A percentile compares a stretch with the other conserved stretches of the same genome.
These are phyloP conservation scores for Sorghum bicolor DNA, from an alignment of 176 grass and related monocot genomes.

Conservation along the genomic window DNA sequence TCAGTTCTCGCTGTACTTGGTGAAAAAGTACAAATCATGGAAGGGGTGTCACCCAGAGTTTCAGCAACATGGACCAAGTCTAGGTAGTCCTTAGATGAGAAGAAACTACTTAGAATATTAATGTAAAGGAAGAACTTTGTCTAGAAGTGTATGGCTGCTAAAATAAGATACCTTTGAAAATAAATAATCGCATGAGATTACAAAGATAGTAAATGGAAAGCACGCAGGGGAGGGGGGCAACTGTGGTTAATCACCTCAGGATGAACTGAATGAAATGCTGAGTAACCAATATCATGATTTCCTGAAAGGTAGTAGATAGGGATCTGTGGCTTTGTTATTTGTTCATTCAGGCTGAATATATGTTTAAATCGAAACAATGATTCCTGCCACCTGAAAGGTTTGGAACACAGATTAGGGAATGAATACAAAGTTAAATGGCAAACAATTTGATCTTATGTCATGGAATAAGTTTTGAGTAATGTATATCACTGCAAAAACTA, in stretches of 20 bases:
- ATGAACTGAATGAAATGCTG: slow-evolving; percentile 58
- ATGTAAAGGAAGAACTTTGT: background rate
- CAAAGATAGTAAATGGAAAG: slow-evolving; percentile 13
- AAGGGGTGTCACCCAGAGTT: background rate
- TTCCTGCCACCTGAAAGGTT: slow-evolving; percentile 72
- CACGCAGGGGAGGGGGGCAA: background rate
- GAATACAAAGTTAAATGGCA: background rate
- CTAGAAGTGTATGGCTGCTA: background rate
- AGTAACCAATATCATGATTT: slow-evolving; percentile 97
- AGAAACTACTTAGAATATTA: slow-evolving; percentile 1
- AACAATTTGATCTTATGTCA: slow-evolving; percentile 12
- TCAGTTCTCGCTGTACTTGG: background rate
- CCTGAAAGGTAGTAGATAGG: slow-evolving; percentile 87
- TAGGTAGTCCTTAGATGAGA: background rate
- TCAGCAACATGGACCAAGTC: background rate
- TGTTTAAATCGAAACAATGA: slow-evolving; percentile 87
- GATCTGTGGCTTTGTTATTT: slow-evolving; percentile 44
- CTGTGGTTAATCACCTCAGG: slow-evolving; percentile 57
- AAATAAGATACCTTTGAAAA: background rate
- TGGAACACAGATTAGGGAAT: slow-evolving; percentile 27
- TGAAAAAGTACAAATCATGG: slow-evolving; percentile 5
- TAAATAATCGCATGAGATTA: background rate
- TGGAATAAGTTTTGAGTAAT: background rate
- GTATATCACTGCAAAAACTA: background rate
- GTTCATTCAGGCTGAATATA: slow-evolving; percentile 80